Evolutionary conservation across 2,329 filamentous ascomycete genomes (phyloP).

Genomic region (Colletotrichum destructivum): DNA sequence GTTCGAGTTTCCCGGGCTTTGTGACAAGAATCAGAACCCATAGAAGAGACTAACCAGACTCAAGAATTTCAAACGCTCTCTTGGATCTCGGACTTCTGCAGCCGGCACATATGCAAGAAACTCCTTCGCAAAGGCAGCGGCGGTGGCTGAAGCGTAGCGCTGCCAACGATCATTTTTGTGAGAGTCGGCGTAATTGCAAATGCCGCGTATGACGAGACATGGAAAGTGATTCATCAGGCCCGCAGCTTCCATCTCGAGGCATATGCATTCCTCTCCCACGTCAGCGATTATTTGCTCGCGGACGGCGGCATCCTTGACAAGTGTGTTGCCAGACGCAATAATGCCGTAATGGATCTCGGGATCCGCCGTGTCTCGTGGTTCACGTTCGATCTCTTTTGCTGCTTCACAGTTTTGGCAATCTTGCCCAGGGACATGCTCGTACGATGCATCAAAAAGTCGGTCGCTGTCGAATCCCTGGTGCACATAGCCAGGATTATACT

Average conservation of each 20-base stretch:
- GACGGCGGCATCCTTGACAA: slow-evolving; percentile 52
- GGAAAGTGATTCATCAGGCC: slow-evolving; percentile 49
- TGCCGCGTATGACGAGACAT: slow-evolving; percentile 55
- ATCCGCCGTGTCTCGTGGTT: background rate
- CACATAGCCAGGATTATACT: background rate
- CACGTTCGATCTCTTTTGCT: background rate
- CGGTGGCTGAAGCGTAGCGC: slow-evolving; percentile 52
- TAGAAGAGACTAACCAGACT: background rate
- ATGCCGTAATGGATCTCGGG: slow-evolving; percentile 45
- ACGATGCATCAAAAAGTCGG: background rate
- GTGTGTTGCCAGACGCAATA: slow-evolving; percentile 52
- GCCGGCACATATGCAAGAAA: background rate
- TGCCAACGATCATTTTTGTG: slow-evolving; percentile 58
- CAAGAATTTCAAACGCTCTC: background rate
- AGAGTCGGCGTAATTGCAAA: slow-evolving; percentile 58
- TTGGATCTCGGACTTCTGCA: background rate
- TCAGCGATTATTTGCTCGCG: slow-evolving; percentile 49
- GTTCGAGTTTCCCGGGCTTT: too few species aligned
- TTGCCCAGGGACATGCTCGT: background rate
- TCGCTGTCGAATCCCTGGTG: background rate
- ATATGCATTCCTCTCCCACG: slow-evolving; percentile 42
- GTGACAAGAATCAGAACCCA: background rate
- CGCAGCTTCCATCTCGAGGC: slow-evolving; percentile 52
- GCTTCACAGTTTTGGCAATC: slow-evolving; percentile 30
- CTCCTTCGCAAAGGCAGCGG: slow-evolving; percentile 49